phyloP scores from a whole-genome alignment of 208 protist species.

The Trichomonas gallinae region DNA sequence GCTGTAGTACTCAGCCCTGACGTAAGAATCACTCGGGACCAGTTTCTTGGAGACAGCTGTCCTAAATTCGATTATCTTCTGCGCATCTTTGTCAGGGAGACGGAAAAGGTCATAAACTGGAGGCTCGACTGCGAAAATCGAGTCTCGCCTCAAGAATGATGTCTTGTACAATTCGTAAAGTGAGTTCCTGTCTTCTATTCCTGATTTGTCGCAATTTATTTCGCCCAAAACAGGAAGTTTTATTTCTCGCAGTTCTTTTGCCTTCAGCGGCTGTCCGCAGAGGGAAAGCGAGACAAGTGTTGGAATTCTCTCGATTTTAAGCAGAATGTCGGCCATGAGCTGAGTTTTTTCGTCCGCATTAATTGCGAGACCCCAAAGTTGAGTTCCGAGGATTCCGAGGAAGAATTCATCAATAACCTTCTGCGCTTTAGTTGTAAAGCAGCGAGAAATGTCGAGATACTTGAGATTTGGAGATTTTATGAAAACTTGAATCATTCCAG shows the following conservation, averaged over 20 bases:
- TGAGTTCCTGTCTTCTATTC: background rate
- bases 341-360: background rate
- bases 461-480: background rate
- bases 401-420: background rate
- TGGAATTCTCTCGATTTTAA: background rate
- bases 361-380: background rate
- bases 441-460: background rate
- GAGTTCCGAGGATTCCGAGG: background rate
- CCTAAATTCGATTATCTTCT: background rate
- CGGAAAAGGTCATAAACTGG: background rate
- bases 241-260: background rate
- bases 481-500: background rate
- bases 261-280: background rate
- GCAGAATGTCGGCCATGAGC: background rate
- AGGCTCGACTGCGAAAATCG: background rate
- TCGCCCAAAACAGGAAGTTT: background rate
- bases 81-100: background rate
- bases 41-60: background rate
- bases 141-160: background rate
- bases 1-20: background rate
- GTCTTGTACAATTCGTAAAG: background rate
- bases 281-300: background rate
- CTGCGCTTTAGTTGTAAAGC: background rate
- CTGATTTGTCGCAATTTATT: background rate
- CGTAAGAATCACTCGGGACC: background rate